Evolutionary conservation across 805 yeast genomes (phyloP), one percentile per base, ranked within the genome.

Genomic region (Kregervanrija pseudodelftensis): DNA sequence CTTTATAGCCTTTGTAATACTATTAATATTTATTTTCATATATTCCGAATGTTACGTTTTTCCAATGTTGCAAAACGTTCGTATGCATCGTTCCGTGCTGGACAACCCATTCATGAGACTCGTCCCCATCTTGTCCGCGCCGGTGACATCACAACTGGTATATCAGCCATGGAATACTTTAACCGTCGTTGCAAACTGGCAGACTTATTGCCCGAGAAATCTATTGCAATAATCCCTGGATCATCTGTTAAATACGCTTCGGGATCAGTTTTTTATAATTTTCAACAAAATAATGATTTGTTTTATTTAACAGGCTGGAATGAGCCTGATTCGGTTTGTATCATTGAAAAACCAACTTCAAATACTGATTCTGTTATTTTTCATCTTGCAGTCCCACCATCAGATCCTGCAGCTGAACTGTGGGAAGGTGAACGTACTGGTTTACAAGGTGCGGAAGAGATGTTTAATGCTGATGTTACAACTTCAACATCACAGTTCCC

Each of bases 351-450:
- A 53, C 75, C 79, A 36, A 65, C 68, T 33, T 69, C 70, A 43
- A 65, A 72, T 46, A 66, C 74, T n/a, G 76, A 73, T 22, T 76
- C 79, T 41, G 69, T 77, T 33, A 60, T 74, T 8, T 76, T 85
- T 51, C 91, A 86, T 54, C 75, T 93, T 82, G 67, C 89, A 41
- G 95, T 91, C 3, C 96, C 89, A 3, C 89, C 88, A 12, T 83
- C 84, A 59, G 85, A 90, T 58, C 74, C 79, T 5, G 72, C 70
- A 40, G 77, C 76, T 16, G 99, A 93, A 64, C 78, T 83, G 50
- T 93, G 99, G 99, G 97, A 91, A 55, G 99, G 99, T 11, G 82
- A 77, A 37, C 76, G 95, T 54, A 83, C 95, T 13, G 99, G 99
- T 1, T 73, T 81, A 3, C 77, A 81, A 40, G 96, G 95, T 12